Percentiles rank a stretch among this genome's conserved stretches.
phyloP scores from a whole-genome alignment of 768 basidiomycete genomes.

The Leucosporidium creatinivorum region DNA sequence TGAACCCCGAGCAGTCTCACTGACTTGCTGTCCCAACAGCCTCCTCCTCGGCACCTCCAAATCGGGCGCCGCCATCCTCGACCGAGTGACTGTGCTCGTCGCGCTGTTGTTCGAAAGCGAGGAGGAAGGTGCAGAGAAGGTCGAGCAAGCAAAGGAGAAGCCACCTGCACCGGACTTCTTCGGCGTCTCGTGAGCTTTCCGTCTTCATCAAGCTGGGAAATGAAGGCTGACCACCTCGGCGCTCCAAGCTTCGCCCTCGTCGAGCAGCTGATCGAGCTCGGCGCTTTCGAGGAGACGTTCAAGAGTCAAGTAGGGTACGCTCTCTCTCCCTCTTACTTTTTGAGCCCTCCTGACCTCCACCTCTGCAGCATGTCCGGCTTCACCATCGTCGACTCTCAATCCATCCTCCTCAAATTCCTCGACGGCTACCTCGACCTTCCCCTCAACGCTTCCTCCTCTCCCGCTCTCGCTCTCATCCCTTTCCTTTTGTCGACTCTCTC shows the following conservation, averaged over 20 bases:
- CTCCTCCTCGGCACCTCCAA: constrained; percentile 17
- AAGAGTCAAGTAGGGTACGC: constrained; percentile 5
- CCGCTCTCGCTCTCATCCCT: not conserved
- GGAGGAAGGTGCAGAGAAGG: constrained; percentile 3
- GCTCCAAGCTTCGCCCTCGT: constrained; percentile 19
- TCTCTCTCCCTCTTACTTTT: not conserved
- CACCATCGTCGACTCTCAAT: constrained; percentile 7
- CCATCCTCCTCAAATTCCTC: constrained; percentile 30
- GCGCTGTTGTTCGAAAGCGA: not conserved
- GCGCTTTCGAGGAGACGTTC: constrained; percentile 4
- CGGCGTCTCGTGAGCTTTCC: not conserved
- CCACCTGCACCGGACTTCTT: constrained; percentile 12
- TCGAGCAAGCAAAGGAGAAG: not conserved
- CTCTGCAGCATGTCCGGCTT: constrained; percentile 15
- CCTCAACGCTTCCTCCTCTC: not conserved
- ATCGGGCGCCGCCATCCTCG: constrained; percentile 10
- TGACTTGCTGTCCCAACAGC: not conserved
- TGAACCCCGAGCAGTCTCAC: no score
- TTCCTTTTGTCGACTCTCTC: constrained; percentile 9
- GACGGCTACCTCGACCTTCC: constrained; percentile 23
- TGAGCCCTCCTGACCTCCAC: not conserved
- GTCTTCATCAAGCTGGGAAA: fast-evolving
- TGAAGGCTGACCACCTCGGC: not conserved
- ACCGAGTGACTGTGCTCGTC: constrained; percentile 16
- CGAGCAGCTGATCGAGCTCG: constrained; percentile 11